phyloP scores from a whole-genome alignment of 2,329 filamentous ascomycete species.

The Epicoccum nigrum region DNA sequence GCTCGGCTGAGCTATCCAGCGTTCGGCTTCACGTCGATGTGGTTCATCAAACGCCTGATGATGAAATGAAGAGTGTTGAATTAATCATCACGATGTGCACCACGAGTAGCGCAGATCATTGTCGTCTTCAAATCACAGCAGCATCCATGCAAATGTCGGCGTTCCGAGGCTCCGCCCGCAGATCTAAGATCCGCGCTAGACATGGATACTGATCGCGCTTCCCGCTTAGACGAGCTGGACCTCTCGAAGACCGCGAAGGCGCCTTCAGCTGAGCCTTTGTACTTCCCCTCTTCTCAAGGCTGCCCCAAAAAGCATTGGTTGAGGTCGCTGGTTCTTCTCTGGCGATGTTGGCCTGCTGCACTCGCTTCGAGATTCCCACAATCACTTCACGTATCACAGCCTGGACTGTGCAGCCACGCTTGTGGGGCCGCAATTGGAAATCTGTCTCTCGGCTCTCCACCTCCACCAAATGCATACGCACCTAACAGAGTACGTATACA shows the following conservation, averaged over 20 bases:
- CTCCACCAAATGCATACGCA: conserved; percentile 6
- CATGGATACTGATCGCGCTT: conserved; percentile 7
- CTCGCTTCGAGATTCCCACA: neutral
- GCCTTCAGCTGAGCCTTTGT: conserved; percentile 11
- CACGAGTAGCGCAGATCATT: conserved; percentile 2
- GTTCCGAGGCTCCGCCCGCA: conserved; percentile 1
- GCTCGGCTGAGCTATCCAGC: conserved; percentile 7
- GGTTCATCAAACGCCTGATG: conserved; percentile 6
- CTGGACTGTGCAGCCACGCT: conserved; percentile 1
- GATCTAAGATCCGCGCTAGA: conserved; percentile 17
- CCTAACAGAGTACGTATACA: neutral
- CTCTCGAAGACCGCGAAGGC: conserved; percentile 1
- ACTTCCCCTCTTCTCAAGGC: neutral
- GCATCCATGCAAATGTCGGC: conserved; percentile 1
- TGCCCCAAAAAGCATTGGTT: neutral
- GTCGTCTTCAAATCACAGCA: conserved; percentile 15
- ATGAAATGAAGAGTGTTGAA: conserved; percentile 4
- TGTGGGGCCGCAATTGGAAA: conserved; percentile 12
- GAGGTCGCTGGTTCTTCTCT: neutral
- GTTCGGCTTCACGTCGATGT: conserved; percentile 5
- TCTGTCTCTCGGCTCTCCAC: conserved; percentile 17
- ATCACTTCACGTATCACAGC: neutral
- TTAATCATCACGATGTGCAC: neutral
- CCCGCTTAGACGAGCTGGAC: conserved; percentile 1
- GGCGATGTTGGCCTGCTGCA: neutral